Evolutionary conservation across 106 monocot genomes (phyloP), one percentile per base, ranked within the genome.

Genomic region (Dendrobium huoshanense): DNA sequence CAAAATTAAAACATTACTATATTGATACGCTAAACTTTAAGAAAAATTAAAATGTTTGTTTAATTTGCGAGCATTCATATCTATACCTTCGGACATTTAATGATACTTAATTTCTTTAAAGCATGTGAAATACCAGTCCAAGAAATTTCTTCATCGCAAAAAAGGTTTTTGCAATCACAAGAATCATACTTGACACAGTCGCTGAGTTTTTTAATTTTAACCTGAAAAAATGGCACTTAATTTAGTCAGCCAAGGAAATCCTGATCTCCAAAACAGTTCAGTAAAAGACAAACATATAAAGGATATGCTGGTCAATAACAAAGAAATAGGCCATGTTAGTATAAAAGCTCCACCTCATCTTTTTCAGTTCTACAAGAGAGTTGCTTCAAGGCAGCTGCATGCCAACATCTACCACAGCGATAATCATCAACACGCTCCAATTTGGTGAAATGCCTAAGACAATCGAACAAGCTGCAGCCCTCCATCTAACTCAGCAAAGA

Each of bases 391-490:
- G 94, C 94, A 79, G 67, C 48, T 67, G 75, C 47, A 80, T 97
- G 97, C 92, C 92, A 97, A 82, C 97, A 97, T 58, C 76, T 79
- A 84, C 74, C 43, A 77, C 97, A 97, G 13, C 82, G 75, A 54
- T 92, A 94, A 86, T 79, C 89, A 45, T 94, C 86, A 54, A 97
- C 75, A 81, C 58, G 81, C 83, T 97, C 97, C 15, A 82, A 77
- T 74, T 77, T 79, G 40, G 86, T 92, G 73, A 89, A 97, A 74
- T 86, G 83, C 67, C 84, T 83, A 15, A 97, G 84, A 77, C 97
- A 94, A 81, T 94, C 94, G 20, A 81, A 82, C 84, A 94, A 29
- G 74, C 79, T 92, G 76, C 92, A 92, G 58, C 83, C 84, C 83
- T 84, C 80, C 72, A 87, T 87, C 97, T 97, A 87, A 89, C 17